A percentile compares a stretch with the other conserved stretches of the same genome.
Evolutionary conservation across 257 asterid genomes (phyloP).

Genomic region (Nicotiana paniculata): DNA sequence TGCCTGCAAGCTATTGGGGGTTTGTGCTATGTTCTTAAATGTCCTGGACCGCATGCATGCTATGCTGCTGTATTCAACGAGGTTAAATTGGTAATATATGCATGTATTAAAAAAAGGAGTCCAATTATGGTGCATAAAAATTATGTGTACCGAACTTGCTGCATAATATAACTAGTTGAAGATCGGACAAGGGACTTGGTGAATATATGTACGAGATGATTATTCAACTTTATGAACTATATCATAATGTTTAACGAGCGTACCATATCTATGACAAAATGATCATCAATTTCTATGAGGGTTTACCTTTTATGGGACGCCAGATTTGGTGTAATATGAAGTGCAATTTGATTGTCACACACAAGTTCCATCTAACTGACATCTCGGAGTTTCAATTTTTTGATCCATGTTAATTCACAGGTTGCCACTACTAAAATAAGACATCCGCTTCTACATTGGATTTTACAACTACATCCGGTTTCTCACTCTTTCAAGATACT

Average conservation of each 20-base stretch:
- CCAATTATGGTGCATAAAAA: background rate
- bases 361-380: background rate
- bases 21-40: background rate
- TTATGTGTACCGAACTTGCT: background rate
- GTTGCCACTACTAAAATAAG: background rate
- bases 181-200: background rate
- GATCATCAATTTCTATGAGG: background rate
- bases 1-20: background rate
- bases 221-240: background rate
- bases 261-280: background rate
- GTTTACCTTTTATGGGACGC: background rate
- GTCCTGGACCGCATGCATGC: background rate
- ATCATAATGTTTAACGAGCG: background rate
- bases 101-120: background rate
- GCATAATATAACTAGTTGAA: background rate
- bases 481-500: no score
- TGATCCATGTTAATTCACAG: background rate
- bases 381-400: background rate
- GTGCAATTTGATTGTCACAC: background rate
- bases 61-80: background rate
- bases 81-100: background rate
- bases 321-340: background rate
- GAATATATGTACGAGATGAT: background rate
- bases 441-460: no score
- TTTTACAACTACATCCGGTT: no score